phyloP scores from a whole-genome alignment of 2,329 filamentous ascomycete genomes.

The Penicillium sp. region DNA sequence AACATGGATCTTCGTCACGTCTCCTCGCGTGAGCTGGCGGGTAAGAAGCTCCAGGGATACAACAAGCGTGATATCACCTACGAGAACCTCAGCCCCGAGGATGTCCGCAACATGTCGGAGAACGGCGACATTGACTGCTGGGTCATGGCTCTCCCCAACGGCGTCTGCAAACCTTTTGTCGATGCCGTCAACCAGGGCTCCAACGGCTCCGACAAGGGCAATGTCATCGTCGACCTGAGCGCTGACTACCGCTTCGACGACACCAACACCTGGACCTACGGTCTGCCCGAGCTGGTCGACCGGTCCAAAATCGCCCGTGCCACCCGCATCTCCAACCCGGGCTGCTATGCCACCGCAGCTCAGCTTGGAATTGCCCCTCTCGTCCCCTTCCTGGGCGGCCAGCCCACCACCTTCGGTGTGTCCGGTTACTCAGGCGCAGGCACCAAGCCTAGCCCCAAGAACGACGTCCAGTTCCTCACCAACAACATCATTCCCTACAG shows the following conservation, averaged over 20 bases:
- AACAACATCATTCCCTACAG: constrained; percentile 92
- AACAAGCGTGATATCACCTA: constrained; percentile 90
- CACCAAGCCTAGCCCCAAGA: constrained; percentile 92
- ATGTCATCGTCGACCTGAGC: constrained; percentile 90
- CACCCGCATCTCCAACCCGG: constrained; percentile 86
- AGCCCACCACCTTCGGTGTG: constrained; percentile 85
- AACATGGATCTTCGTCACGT: constrained; percentile 89
- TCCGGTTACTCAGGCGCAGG: constrained; percentile 94
- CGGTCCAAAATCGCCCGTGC: constrained; percentile 76
- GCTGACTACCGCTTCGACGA: constrained; percentile 92
- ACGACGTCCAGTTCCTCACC: constrained; percentile 79
- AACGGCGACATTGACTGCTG: constrained; percentile 88
- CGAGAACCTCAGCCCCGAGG: constrained; percentile 85
- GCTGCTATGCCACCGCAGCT: constrained; percentile 92
- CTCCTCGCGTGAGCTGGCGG: constrained; percentile 88
- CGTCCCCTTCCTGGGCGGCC: constrained; percentile 74
- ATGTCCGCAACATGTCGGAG: constrained; percentile 82
- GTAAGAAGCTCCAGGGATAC: constrained; percentile 86
- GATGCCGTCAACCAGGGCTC: constrained; percentile 79
- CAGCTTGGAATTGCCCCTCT: constrained; percentile 88
- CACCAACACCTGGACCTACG: constrained; percentile 78
- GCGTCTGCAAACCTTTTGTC: constrained; percentile 90
- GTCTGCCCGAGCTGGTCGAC: constrained; percentile 82
- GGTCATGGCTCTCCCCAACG: constrained; percentile 97
- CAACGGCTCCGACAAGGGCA: constrained; percentile 66